Evolutionary conservation across 2,329 filamentous ascomycete species (phyloP), one percentile per base, ranked within the genome.

Genomic region (Coniella lustricola): DNA sequence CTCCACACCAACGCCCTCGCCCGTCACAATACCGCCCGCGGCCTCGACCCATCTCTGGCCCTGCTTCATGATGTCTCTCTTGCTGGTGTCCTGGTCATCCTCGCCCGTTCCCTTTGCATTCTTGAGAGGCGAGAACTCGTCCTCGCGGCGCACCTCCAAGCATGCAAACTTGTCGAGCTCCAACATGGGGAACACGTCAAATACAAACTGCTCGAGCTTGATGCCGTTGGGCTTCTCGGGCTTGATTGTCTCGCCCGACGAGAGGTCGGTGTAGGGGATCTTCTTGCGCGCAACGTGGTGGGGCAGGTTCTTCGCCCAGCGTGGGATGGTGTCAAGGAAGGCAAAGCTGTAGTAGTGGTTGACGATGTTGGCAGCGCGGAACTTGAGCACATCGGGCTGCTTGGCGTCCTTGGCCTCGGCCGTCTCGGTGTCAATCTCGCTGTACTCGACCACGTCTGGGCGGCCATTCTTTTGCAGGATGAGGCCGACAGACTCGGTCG

Each of bases 161-260:
- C 84, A 95, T 20, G 90, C 93, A 63, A 98, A 98, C 71, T 94
- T 90, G 57, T 84, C 77, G 55, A 98, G 81, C 16, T 84, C 73
- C 45, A 95, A 75, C 74, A 91, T 79, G 53, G 91, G 90, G 77
- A 98, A 98, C 63, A 95, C 93, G 65, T 98, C 93, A 64, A 98
- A 98, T 53, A 98, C 90, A 61, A 97, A 98, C 70, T 97, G 93
- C 77, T 98, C 93, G 34, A 98, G 81, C 77, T 98, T 98, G 78
- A 98, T 90, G 57, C 93, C 93, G 64, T 98, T 98, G 56, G 93
- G 89, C 73, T 90, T 93, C 66, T 90, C 83, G 3, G 91, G 90
- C 77, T 95, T 95, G 67, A 95, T 74, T 0, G 81, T 80, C 66
- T 88, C 83, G 55, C 90, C 90, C 29, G 77, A 84, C 63, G 85